phyloP scores from a whole-genome alignment of 2,329 filamentous ascomycete genomes.

The Pyrenochaeta sp. region DNA sequence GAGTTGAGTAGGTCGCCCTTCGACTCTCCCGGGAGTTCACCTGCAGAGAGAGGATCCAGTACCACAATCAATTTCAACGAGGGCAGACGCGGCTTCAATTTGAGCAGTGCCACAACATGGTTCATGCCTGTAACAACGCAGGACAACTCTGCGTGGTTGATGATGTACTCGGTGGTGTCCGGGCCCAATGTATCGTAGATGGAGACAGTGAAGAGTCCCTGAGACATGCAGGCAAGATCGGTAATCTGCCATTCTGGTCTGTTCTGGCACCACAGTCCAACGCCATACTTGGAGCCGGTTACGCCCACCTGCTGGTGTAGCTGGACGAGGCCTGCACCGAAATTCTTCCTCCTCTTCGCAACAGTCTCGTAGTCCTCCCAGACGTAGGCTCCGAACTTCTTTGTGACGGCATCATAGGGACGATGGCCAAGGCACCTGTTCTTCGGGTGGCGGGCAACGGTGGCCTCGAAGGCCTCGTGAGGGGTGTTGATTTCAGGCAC shows the following conservation, averaged over 20 bases:
- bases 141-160: conserved; percentile 82
- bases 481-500: conserved; percentile 74
- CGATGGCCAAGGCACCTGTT: conserved; percentile 80
- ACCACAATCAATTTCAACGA: conserved; percentile 86
- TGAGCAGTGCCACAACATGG: conserved; percentile 82
- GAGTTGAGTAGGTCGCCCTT: conserved; percentile 80
- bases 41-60: conserved; percentile 80
- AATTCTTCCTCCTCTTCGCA: conserved; percentile 78
- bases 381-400: conserved; percentile 77
- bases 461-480: conserved; percentile 80
- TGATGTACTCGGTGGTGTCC: conserved; percentile 91
- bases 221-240: conserved; percentile 86
- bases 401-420: conserved; percentile 76
- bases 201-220: conserved; percentile 87
- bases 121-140: conserved; percentile 80
- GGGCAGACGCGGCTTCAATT: conserved; percentile 78
- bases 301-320: conserved; percentile 78
- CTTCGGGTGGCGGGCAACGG: conserved; percentile 67
- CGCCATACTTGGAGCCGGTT: conserved; percentile 68
- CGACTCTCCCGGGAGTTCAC: conserved; percentile 77
- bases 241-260: conserved; percentile 88
- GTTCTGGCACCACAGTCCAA: conserved; percentile 88
- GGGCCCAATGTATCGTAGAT: conserved; percentile 96
- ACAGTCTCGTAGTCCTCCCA: conserved; percentile 86
- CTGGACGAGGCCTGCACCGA: conserved; percentile 85